Percentiles rank a stretch among this genome's conserved stretches.
Conservation (phyloP, 2,329 filamentous ascomycete genomes). For the Emericellopsis atlantica region DNA sequence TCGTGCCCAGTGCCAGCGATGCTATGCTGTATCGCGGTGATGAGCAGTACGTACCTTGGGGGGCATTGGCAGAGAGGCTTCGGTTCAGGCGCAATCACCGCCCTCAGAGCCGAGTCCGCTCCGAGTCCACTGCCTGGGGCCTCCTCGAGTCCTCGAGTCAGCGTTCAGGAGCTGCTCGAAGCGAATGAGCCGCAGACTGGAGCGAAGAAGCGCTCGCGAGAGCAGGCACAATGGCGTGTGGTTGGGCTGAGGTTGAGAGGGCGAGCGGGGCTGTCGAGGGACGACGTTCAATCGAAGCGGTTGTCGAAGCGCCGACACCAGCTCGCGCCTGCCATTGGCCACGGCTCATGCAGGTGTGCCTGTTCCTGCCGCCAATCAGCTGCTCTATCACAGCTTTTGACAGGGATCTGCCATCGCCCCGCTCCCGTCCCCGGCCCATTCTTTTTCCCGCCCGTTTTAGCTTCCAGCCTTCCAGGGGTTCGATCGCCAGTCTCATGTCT, state of each 20-base stretch:
- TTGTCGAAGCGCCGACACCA: constrained; percentile 4
- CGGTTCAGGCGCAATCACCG: too few relatives aligned
- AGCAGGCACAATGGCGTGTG: neutral
- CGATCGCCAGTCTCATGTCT: neutral
- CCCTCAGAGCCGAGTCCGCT: too few relatives aligned
- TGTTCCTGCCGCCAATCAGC: constrained; percentile 1
- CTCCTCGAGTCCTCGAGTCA: too few relatives aligned
- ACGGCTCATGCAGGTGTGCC: constrained; percentile 2
- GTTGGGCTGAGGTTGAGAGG: constrained; percentile 1
- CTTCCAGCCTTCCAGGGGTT: neutral
- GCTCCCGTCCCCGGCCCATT: constrained; percentile 1
- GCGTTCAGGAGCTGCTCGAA: too few relatives aligned
- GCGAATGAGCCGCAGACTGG: too few relatives aligned
- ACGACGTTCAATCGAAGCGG: constrained; percentile 5
- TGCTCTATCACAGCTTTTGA: constrained; percentile 1
- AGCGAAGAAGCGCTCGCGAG: too few relatives aligned
- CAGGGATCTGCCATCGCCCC: neutral
- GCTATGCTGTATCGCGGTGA: too few relatives aligned
- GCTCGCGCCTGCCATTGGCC: constrained; percentile 1
- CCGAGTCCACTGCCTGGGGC: too few relatives aligned
- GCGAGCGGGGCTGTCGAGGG: neutral
- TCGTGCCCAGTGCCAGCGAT: too few relatives aligned
- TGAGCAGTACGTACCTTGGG: too few relatives aligned
- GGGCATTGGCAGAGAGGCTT: too few relatives aligned
- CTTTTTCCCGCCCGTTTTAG: constrained; percentile 1